phyloP scores from a whole-genome alignment of 305 asterid genomes.

The Andrographis paniculata region DNA sequence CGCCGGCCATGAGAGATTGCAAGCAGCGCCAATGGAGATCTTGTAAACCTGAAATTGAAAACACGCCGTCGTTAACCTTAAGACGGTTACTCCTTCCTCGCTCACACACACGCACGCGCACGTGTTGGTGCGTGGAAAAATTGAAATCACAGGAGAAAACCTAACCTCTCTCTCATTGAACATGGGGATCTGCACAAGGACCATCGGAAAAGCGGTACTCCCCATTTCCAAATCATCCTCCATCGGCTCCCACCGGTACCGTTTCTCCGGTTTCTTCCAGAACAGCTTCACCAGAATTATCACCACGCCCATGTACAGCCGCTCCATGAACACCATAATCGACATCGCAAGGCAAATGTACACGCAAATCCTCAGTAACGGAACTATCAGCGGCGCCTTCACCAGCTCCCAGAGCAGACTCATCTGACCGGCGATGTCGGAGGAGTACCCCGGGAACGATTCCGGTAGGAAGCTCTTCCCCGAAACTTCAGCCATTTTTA shows the following conservation, averaged over 20 bases:
- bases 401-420: slow-evolving; percentile 76
- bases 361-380: slow-evolving; percentile 40
- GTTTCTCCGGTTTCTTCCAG: slow-evolving; percentile 67
- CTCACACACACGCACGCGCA: slow-evolving; percentile 3
- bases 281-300: slow-evolving; percentile 54
- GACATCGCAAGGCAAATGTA: slow-evolving; percentile 64
- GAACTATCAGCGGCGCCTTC: slow-evolving; percentile 53
- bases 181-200: slow-evolving; percentile 95
- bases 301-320: slow-evolving; percentile 71
- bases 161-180: slow-evolving; percentile 72
- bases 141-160: not conserved
- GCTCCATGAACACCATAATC: slow-evolving; percentile 66
- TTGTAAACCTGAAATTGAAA: slow-evolving; percentile 57
- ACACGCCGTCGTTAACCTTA: not conserved
- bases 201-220: slow-evolving; percentile 50
- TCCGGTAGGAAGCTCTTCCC: slow-evolving; percentile 41
- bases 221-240: slow-evolving; percentile 66
- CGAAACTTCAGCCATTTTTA: slow-evolving; percentile 50
- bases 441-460: slow-evolving; percentile 34
- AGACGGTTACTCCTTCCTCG: not conserved
- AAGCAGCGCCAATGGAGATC: slow-evolving; percentile 93
- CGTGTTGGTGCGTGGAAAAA: slow-evolving; percentile 1
- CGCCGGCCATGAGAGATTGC: slow-evolving; percentile 83
- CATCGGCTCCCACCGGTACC: slow-evolving; percentile 76
- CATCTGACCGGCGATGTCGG: slow-evolving; percentile 45